Evolutionary conservation across 2,329 filamentous ascomycete genomes (phyloP).

Genomic region (Chaetomium sp.): DNA sequence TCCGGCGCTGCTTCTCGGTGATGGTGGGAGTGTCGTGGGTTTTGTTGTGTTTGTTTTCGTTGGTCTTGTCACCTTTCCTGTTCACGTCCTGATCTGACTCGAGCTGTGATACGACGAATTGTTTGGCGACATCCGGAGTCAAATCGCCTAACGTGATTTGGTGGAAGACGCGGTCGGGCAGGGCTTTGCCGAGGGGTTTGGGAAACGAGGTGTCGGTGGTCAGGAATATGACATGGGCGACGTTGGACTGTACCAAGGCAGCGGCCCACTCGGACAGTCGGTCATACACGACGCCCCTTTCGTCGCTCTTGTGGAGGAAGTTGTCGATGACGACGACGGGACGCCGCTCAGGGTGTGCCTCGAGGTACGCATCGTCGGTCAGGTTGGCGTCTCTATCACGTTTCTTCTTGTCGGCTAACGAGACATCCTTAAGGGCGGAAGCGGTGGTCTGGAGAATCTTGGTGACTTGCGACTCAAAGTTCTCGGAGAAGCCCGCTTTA

Average conservation of each 20-base stretch:
- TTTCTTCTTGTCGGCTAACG: constrained; percentile 62
- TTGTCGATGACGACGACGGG: constrained; percentile 88
- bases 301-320: constrained; percentile 73
- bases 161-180: constrained; percentile 87
- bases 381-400: constrained; percentile 66
- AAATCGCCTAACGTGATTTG: constrained; percentile 82
- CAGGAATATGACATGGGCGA: constrained; percentile 91
- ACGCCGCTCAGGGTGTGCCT: constrained; percentile 77
- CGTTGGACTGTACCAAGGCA: constrained; percentile 72
- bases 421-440: constrained; percentile 69
- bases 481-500: constrained; percentile 91
- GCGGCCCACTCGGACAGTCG: constrained; percentile 89
- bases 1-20: constrained; percentile 32
- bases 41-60: too few relatives aligned
- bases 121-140: constrained; percentile 76
- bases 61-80: constrained; percentile 4
- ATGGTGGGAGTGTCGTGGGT: constrained; percentile 7
- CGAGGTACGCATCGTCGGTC: constrained; percentile 79
- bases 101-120: constrained; percentile 80
- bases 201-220: constrained; percentile 84
- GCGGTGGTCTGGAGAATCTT: constrained; percentile 87
- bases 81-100: constrained; percentile 35
- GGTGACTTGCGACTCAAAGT: constrained; percentile 76
- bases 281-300: constrained; percentile 62
- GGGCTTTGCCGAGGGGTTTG: constrained; percentile 76